These are phyloP conservation scores for Nemania sp. DNA, from an alignment of 2,329 filamentous ascomycete species.

Conservation along the genomic window DNA sequence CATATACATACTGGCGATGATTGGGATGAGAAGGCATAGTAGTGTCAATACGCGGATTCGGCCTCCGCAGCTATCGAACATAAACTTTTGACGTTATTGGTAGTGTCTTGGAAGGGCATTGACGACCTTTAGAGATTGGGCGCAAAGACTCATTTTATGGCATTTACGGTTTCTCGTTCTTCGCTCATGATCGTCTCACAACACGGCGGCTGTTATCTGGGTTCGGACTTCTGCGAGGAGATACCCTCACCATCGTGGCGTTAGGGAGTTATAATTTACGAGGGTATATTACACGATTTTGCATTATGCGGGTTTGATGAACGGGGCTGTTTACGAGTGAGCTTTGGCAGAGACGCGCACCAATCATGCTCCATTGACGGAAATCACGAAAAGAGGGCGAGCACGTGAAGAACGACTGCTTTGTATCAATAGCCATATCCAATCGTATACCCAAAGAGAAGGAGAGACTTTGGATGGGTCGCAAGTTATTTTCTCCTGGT, in stretches of 20 bases:
- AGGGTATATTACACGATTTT: constrained; percentile 32
- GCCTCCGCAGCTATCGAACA: constrained; percentile 42
- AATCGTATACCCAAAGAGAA: constrained; percentile 34
- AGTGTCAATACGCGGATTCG: constrained; percentile 36
- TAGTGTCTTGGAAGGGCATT: constrained; percentile 44
- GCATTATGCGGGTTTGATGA: constrained; percentile 33
- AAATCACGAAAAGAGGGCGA: constrained; percentile 2
- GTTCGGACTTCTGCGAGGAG: constrained; percentile 45
- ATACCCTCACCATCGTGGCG: constrained; percentile 51
- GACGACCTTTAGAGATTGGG: constrained; percentile 48
- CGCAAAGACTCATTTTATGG: constrained; percentile 43
- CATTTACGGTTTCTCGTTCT: constrained; percentile 47
- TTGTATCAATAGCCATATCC: constrained; percentile 38
- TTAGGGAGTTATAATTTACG: constrained; percentile 43
- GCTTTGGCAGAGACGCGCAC: constrained; percentile 17
- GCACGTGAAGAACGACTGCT: constrained; percentile 21
- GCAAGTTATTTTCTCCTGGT: constrained; percentile 16
- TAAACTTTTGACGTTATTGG: constrained; percentile 45
- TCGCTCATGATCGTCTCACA: constrained; percentile 44
- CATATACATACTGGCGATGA: constrained; percentile 40
- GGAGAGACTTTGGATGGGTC: constrained; percentile 22
- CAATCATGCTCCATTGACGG: constrained; percentile 21
- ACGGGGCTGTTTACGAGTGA: constrained; percentile 9
- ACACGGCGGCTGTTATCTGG: constrained; percentile 40
- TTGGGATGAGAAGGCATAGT: constrained; percentile 39